Evolutionary conservation across 306 rosid species (phyloP), one percentile per base, ranked within the genome.

Genomic region (Castanea sativa): DNA sequence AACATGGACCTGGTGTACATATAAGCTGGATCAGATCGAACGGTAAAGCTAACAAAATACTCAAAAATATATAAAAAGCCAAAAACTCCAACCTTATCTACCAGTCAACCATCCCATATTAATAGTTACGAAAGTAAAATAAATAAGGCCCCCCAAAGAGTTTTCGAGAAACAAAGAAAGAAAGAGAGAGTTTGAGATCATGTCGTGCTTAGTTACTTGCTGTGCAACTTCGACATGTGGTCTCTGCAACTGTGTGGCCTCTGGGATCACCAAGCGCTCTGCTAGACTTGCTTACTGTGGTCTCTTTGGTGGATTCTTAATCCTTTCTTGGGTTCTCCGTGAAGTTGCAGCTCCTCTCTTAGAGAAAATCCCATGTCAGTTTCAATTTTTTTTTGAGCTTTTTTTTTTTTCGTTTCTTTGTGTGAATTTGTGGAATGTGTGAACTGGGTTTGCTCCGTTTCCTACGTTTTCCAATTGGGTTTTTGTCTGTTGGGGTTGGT

Each of bases 201-300:
- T 95, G 98, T 91, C 99, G 82, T 91, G 96, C 82, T 87, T 83
- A 70, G 58, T 75, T 3, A 71, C 97, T 20, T 95, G 97, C 83
- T 89, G 91, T 75, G 76, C 87, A 6, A 67, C 90, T 71, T 69
- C 80, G 8, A 83, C 98, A 0, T 93, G 99, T 78, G 98, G 99
- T 55, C 93, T 95, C 68, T 93, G 98, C 88, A 51, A 90, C 61
- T 93, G 97, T 18, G 83, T 92, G 1, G 97, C 90, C 58, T 88
- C 99, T 32, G 95, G 98, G n/a, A 88, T 95, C 79, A 83, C 98
- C 9, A 91, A 86, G 55, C 86, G 76, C 81, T 95, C 99, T 0
- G 98, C 99, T 4, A 83, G 99, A 55, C 84, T 95, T 77, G 99
- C 92, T 65, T 95, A 95, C 79, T 95, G 99, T 80, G 90, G 89